Percentiles rank a stretch among this genome's conserved stretches.
Evolutionary conservation across 768 basidiomycete species (phyloP).

Genomic region (Cystofilobasidium bisporidii): DNA sequence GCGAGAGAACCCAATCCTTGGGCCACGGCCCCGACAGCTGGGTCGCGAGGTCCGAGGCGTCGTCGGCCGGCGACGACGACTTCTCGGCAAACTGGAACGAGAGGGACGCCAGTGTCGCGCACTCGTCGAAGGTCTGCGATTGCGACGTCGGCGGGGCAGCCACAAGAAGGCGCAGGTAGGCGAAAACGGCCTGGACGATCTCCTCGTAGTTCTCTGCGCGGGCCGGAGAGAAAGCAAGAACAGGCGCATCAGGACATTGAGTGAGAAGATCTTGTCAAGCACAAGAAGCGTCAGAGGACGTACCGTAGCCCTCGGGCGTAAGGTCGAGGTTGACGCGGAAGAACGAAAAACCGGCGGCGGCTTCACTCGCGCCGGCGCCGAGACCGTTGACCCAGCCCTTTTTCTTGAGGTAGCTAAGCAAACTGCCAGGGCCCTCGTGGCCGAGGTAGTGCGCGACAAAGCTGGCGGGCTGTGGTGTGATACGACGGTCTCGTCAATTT

Average conservation of each 20-base stretch:
- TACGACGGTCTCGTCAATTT: too few relatives aligned
- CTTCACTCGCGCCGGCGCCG: constrained; percentile 60
- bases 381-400: constrained; percentile 77
- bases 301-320: constrained; percentile 77
- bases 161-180: constrained; percentile 50
- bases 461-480: constrained; percentile 49
- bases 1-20: constrained; percentile 62
- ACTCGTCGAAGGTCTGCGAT: constrained; percentile 58
- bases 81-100: constrained; percentile 84
- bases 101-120: constrained; percentile 48
- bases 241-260: too few relatives aligned
- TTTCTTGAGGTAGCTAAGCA: constrained; percentile 79
- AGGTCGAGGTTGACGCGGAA: constrained; percentile 74
- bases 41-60: constrained; percentile 65
- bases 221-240: neutral
- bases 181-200: constrained; percentile 60
- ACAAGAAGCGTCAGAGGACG: constrained; percentile 36
- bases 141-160: constrained; percentile 36
- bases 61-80: constrained; percentile 57
- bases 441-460: constrained; percentile 60
- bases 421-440: constrained; percentile 79
- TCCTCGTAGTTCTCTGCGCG: constrained; percentile 61
- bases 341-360: constrained; percentile 65
- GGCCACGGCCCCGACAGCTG: constrained; percentile 63
- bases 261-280: neutral